Evolutionary conservation across 2,329 filamentous ascomycete genomes (phyloP).

Genomic region (Taxawa tesnikishii): DNA sequence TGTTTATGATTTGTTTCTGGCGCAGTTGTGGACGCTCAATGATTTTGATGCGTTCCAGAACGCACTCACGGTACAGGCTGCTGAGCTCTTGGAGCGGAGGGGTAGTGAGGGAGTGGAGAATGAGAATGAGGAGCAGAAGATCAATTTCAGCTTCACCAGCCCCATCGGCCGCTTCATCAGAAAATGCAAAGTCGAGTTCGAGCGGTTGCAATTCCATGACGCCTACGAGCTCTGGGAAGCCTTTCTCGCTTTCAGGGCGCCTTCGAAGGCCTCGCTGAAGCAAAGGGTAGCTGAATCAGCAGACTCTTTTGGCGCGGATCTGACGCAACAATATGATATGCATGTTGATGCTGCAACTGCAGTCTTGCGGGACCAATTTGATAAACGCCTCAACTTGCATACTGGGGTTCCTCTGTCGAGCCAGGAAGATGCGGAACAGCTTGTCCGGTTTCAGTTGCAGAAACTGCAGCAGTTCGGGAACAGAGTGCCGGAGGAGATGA

Average conservation of each 20-base stretch:
- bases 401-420: constrained; percentile 44
- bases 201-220: constrained; percentile 68
- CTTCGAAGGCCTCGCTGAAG: constrained; percentile 52
- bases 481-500: constrained; percentile 64
- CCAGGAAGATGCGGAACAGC: constrained; percentile 64
- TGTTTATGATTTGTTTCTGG: constrained; percentile 80
- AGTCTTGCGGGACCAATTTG: constrained; percentile 7
- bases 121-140: constrained; percentile 26
- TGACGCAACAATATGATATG: constrained; percentile 21
- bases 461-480: constrained; percentile 75
- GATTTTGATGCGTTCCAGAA: constrained; percentile 4
- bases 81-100: constrained; percentile 29
- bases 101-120: constrained; percentile 42
- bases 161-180: constrained; percentile 74
- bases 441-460: constrained; percentile 80
- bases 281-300: constrained; percentile 35
- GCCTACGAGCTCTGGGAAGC: constrained; percentile 66
- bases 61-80: background rate
- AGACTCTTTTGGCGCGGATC: constrained; percentile 2
- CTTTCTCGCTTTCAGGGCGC: constrained; percentile 69
- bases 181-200: constrained; percentile 66
- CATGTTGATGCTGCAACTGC: constrained; percentile 17
- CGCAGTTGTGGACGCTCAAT: constrained; percentile 66
- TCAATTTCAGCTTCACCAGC: constrained; percentile 55
- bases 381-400: constrained; percentile 3